Conservation (phyloP, 2,329 filamentous ascomycete genomes). For the Dissoconium aciculare region DNA sequence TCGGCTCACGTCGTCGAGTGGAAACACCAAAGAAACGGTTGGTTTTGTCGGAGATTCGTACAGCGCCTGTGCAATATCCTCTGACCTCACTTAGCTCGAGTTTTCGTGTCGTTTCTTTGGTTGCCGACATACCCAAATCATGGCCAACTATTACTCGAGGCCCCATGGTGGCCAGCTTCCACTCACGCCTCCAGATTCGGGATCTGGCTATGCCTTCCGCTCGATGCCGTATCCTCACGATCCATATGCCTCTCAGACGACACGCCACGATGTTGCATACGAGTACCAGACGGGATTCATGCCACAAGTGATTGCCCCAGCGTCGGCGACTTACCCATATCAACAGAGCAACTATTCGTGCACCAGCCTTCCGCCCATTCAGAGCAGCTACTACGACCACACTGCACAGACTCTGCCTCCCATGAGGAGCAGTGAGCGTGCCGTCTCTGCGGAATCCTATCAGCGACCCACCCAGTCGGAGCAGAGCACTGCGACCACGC, state of each 20-base stretch:
- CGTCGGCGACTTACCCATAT: slow-evolving; percentile 20
- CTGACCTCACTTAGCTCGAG: slow-evolving; percentile 20
- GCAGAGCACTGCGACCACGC: slow-evolving; percentile 21
- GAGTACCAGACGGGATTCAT: slow-evolving; percentile 35
- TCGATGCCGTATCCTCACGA: slow-evolving; percentile 32
- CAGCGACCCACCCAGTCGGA: slow-evolving; percentile 26
- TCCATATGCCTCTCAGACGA: slow-evolving; percentile 28
- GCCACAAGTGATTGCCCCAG: slow-evolving; percentile 23
- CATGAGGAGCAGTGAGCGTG: slow-evolving; percentile 29
- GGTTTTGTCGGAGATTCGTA: not conserved
- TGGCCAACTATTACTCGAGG: slow-evolving; percentile 33
- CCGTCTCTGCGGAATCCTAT: slow-evolving; percentile 26
- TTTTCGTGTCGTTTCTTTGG: slow-evolving; percentile 29
- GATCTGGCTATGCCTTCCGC: slow-evolving; percentile 25
- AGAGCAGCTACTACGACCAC: slow-evolving; percentile 30
- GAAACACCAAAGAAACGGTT: slow-evolving; percentile 2
- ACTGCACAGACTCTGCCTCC: slow-evolving; percentile 34
- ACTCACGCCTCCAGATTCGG: slow-evolving; percentile 36
- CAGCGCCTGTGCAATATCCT: slow-evolving; percentile 1
- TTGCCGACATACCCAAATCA: slow-evolving; percentile 31
- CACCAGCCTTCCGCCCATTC: slow-evolving; percentile 22
- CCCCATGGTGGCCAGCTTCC: slow-evolving; percentile 27
- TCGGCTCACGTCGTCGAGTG: not conserved
- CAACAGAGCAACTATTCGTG: slow-evolving; percentile 18
- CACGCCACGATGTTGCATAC: slow-evolving; percentile 29